Percentiles rank a stretch among this genome's conserved stretches.
These are phyloP conservation scores for Coemansia sp. DNA, from an alignment of 192 early-diverging fungal species.

Conservation along the genomic window DNA sequence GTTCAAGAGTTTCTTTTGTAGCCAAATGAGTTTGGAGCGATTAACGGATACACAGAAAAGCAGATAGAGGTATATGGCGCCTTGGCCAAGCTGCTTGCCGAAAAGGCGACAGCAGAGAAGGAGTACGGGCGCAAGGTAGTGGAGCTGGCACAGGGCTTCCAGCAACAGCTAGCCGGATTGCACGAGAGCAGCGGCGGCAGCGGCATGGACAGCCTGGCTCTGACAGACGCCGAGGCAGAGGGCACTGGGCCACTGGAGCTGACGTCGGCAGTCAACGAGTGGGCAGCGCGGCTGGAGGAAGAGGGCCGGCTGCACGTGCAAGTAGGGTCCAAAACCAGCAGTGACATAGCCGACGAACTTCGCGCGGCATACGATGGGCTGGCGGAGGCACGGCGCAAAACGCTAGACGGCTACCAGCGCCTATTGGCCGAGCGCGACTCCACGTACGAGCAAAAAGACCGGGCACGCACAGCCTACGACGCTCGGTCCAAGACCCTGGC, in stretches of 20 bases:
- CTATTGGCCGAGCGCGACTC: slow-evolving; percentile 46
- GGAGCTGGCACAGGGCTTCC: slow-evolving; percentile 38
- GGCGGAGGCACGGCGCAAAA: slow-evolving; percentile 22
- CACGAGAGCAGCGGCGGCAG: slow-evolving; percentile 22
- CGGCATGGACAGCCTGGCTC: slow-evolving; percentile 24
- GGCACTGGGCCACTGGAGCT: slow-evolving; percentile 34
- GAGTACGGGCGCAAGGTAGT: slow-evolving; percentile 46
- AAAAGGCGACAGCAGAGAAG: slow-evolving; percentile 46
- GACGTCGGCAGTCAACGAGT: slow-evolving; percentile 37
- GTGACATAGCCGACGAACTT: slow-evolving; percentile 40
- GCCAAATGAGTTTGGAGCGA: slow-evolving; percentile 54
- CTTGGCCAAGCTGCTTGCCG: slow-evolving; percentile 37
- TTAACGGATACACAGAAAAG: slow-evolving; percentile 51
- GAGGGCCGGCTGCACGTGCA: slow-evolving; percentile 51
- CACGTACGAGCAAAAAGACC: slow-evolving; percentile 41
- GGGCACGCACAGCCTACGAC: slow-evolving; percentile 37
- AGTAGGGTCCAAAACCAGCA: slow-evolving; percentile 35
- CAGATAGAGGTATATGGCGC: slow-evolving; percentile 40
- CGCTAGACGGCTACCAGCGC: slow-evolving; percentile 42
- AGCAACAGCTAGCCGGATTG: slow-evolving; percentile 25
- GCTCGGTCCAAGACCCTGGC: slow-evolving; percentile 25
- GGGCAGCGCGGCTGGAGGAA: slow-evolving; percentile 46
- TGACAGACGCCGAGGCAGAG: slow-evolving; percentile 38
- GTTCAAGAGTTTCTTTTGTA: background rate
- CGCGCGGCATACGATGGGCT: slow-evolving; percentile 22